These are phyloP conservation scores for Xylaria arbuscula DNA, from an alignment of 2,329 filamentous ascomycete species.

Conservation along the genomic window DNA sequence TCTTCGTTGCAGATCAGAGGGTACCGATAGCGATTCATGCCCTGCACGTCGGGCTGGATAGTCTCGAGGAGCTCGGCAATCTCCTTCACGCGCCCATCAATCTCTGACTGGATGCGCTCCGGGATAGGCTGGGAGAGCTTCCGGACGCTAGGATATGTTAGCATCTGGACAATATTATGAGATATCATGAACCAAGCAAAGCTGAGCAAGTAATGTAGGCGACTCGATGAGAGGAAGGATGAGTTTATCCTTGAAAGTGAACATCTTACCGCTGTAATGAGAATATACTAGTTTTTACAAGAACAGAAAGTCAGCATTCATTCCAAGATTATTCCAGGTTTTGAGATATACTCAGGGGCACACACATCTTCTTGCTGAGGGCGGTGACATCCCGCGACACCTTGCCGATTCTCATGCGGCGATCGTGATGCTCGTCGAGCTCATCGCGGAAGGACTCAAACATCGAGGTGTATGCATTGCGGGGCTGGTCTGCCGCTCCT, in stretches of 20 bases:
- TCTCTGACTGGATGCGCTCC: constrained; percentile 74
- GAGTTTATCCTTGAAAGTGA: background rate
- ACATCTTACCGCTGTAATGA: constrained; percentile 77
- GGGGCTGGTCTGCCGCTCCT: constrained; percentile 50
- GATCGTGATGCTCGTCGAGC: constrained; percentile 93
- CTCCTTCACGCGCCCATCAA: constrained; percentile 73
- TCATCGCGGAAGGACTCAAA: constrained; percentile 89
- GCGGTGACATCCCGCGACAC: constrained; percentile 92
- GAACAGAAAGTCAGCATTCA: constrained; percentile 27
- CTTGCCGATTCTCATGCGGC: constrained; percentile 90
- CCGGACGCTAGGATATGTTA: constrained; percentile 66
- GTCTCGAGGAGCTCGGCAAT: constrained; percentile 76
- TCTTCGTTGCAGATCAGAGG: constrained; percentile 91
- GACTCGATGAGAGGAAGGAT: background rate
- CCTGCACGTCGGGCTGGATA: constrained; percentile 78
- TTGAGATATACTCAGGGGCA: background rate
- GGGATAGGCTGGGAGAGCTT: constrained; percentile 72
- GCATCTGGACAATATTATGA: background rate
- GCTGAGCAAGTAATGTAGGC: background rate
- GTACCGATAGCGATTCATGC: constrained; percentile 86
- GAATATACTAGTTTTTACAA: constrained; percentile 71
- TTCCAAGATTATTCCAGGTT: background rate
- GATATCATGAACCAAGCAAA: background rate
- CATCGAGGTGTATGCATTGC: constrained; percentile 72
- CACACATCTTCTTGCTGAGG: constrained; percentile 94